phyloP scores from a whole-genome alignment of 225 moss, liverwort and hornwort species.

The Rhytidiadelphus loreus region DNA sequence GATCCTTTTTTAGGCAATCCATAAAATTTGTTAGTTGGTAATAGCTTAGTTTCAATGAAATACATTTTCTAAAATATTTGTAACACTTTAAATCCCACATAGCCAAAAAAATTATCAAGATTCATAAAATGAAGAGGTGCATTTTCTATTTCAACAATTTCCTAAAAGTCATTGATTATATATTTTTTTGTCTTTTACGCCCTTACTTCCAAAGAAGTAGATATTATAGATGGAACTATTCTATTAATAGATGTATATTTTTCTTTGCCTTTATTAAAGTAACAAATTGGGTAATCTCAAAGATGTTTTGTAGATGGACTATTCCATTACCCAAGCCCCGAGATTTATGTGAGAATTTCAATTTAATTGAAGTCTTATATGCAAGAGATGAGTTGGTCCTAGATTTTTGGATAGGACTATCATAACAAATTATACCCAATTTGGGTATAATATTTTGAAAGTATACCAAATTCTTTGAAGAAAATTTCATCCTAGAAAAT shows the following conservation, averaged over 20 bases:
- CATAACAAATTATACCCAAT: not conserved
- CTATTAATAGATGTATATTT: not conserved
- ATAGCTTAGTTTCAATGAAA: not conserved
- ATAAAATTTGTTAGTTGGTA: rapidly evolving
- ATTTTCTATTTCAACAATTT: not conserved
- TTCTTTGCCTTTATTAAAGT: not conserved
- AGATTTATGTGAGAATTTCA: not conserved
- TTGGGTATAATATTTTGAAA: too few relatives aligned
- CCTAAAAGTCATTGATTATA: not conserved
- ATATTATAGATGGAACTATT: not conserved
- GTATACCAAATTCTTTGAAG: too few relatives aligned
- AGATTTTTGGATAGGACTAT: not conserved
- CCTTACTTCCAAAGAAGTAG: not conserved
- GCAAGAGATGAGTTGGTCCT: rapidly evolving
- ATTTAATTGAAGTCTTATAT: not conserved
- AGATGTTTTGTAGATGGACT: not conserved
- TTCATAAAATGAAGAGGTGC: not conserved
- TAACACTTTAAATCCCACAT: not conserved
- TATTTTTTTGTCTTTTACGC: rapidly evolving
- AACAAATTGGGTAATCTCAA: not conserved
- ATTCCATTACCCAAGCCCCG: not conserved
- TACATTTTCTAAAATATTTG: not conserved
- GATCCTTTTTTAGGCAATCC: too few relatives aligned
- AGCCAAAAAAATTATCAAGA: not conserved
- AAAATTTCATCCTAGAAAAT: too few relatives aligned